Evolutionary conservation across 2,329 filamentous ascomycete genomes (phyloP).

Genomic region (Cladosporium phlei): DNA sequence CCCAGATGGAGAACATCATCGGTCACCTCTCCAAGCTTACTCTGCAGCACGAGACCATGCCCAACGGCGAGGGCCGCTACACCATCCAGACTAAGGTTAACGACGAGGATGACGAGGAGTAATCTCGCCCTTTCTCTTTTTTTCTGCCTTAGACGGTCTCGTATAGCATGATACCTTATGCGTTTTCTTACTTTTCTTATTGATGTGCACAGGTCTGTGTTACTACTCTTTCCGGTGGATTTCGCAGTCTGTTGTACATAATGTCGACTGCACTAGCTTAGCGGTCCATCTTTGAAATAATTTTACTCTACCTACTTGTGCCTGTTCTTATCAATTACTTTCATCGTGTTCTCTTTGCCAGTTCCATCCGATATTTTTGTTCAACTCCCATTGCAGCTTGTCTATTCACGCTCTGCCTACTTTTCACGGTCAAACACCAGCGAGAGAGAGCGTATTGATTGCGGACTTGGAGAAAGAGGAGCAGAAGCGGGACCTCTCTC

Average conservation of each 20-base stretch:
- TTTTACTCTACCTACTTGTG: constrained; percentile 10
- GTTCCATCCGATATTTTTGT: too few species aligned
- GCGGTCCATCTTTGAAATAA: constrained; percentile 13
- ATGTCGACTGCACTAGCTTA: constrained; percentile 10
- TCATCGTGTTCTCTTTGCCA: too few species aligned
- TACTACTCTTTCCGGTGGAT: constrained; percentile 13
- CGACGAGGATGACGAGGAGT: constrained; percentile 48
- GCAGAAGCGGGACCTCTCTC: constrained; percentile 6
- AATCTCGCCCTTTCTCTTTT: constrained; percentile 20
- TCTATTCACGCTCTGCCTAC: too few species aligned
- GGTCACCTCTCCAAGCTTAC: constrained; percentile 60
- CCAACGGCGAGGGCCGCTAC: constrained; percentile 41
- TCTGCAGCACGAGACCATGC: constrained; percentile 54
- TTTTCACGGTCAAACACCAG: too few species aligned
- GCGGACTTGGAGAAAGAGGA: constrained; percentile 1
- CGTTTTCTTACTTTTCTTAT: constrained; percentile 12
- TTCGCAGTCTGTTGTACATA: constrained; percentile 13
- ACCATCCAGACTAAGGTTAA: constrained; percentile 40
- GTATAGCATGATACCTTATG: constrained; percentile 16
- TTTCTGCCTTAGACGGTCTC: constrained; percentile 9
- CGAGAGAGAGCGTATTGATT: too few species aligned
- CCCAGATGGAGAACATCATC: constrained; percentile 62
- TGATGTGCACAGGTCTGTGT: constrained; percentile 13
- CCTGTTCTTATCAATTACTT: neutral
- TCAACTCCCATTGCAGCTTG: too few species aligned